Evolutionary conservation across 2,329 filamentous ascomycete species (phyloP).

Genomic region (Cytospora piceicola): DNA sequence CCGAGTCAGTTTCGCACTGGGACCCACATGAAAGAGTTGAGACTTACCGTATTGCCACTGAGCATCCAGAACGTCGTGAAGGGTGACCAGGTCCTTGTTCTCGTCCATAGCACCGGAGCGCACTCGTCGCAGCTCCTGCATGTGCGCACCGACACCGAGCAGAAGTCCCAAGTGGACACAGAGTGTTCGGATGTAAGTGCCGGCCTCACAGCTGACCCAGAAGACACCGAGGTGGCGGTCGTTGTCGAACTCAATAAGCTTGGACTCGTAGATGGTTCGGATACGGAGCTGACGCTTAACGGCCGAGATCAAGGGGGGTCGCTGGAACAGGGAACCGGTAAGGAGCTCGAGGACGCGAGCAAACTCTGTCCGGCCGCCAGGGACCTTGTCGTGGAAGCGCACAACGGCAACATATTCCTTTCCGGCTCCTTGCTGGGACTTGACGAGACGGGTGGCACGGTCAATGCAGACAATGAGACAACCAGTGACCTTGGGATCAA

Average conservation of each 20-base stretch:
- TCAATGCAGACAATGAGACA: slow-evolving; percentile 96
- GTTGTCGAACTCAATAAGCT: slow-evolving; percentile 97
- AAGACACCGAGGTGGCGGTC: slow-evolving; percentile 96
- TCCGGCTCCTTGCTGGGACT: slow-evolving; percentile 97
- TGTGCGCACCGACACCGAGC: slow-evolving; percentile 70
- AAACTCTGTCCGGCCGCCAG: slow-evolving; percentile 91
- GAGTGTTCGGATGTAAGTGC: slow-evolving; percentile 97
- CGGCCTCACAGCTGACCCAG: slow-evolving; percentile 98
- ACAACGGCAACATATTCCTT: slow-evolving; percentile 99
- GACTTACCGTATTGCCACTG: slow-evolving; percentile 74
- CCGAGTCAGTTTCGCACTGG: slow-evolving; percentile 6
- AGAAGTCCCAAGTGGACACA: slow-evolving; percentile 83
- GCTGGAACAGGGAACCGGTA: slow-evolving; percentile 95
- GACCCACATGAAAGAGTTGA: background rate
- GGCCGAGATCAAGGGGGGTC: slow-evolving; percentile 94
- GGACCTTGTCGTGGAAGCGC: slow-evolving; percentile 91
- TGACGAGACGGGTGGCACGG: slow-evolving; percentile 94
- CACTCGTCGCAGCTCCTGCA: slow-evolving; percentile 96
- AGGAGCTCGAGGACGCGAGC: slow-evolving; percentile 92
- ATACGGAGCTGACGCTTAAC: slow-evolving; percentile 99
- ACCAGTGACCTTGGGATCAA: slow-evolving; percentile 97
- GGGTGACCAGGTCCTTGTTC: slow-evolving; percentile 82
- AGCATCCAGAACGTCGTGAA: slow-evolving; percentile 94
- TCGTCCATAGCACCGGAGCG: slow-evolving; percentile 95
- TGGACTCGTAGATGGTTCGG: slow-evolving; percentile 96